A percentile compares a stretch with the other conserved stretches of the same genome.
These are phyloP conservation scores for Microcos paniculata DNA, from an alignment of 345 rosid species.

Conservation along the genomic window DNA sequence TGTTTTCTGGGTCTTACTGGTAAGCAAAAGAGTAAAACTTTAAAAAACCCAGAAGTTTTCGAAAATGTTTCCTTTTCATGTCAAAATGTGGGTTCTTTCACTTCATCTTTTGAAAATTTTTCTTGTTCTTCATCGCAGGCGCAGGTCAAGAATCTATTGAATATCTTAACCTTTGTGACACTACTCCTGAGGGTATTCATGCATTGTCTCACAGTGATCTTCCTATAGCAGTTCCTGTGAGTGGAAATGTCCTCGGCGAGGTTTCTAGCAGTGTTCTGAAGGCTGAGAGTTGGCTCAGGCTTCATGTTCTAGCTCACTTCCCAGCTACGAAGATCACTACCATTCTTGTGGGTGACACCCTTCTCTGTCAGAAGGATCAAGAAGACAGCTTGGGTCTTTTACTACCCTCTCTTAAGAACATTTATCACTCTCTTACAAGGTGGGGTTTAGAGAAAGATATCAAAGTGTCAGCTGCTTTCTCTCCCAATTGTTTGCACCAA, in stretches of 20 bases:
- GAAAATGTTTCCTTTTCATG: neutral
- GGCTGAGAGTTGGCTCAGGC: constrained; percentile 76
- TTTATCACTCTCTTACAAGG: constrained; percentile 58
- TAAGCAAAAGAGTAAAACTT: constrained; percentile 21
- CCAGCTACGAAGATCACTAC: constrained; percentile 64
- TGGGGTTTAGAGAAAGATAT: constrained; percentile 75
- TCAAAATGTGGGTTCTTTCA: neutral
- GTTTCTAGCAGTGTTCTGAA: constrained; percentile 55
- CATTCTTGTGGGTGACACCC: constrained; percentile 48
- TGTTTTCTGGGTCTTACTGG: constrained; percentile 52
- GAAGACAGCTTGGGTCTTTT: constrained; percentile 37
- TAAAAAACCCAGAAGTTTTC: neutral
- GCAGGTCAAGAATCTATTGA: constrained; percentile 57
- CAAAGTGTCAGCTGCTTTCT: constrained; percentile 58
- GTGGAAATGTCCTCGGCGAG: constrained; percentile 38
- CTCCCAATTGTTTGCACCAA: constrained; percentile 37
- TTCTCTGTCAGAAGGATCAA: constrained; percentile 39
- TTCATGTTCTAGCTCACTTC: constrained; percentile 58
- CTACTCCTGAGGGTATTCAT: constrained; percentile 29
- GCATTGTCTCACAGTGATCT: constrained; percentile 27
- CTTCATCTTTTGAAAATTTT: neutral
- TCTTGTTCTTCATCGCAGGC: constrained; percentile 31
- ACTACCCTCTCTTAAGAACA: constrained; percentile 51
- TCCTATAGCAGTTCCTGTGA: constrained; percentile 50
- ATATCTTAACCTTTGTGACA: constrained; percentile 32